Evolutionary conservation across 805 yeast genomes (phyloP), one percentile per base, ranked within the genome.

Genomic region (Candida succiphila): DNA sequence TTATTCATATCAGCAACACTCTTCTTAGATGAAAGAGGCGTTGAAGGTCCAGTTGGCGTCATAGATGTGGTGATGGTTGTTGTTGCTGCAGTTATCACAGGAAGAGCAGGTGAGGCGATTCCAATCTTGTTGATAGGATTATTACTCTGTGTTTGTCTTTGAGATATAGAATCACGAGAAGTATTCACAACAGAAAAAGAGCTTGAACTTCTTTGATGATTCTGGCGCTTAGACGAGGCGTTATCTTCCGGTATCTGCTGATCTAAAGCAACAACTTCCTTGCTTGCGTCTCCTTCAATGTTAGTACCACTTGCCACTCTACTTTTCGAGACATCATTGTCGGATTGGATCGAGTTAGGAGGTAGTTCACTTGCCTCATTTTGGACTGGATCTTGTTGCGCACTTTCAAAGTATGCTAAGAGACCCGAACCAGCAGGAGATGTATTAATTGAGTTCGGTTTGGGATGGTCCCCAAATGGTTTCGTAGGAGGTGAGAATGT

Each of bases 51-150:
- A 2, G 52, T 42, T 7, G 56, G 41, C 3, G 38, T 23, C 21
- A 36, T 19, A 14, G 47, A 43, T 1, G 51, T 43, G 0, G 58
- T 54, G 2, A 48, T 52, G 29, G 49, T 43, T 2, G 61, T 56
- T 2, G 61, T 56, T 13, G 61, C 57, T 27, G 52, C 58, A 2
- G 61, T 56, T 2, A 56, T 54, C 6, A 56, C 54, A 12, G 61
- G 61, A 21, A 56, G 36, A 1, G 61, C 61, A 12, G 60, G 58
- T 1, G 56, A 43, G 1, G 58, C 58, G 7, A 53, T 33, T 20
- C 54, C 43, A 17, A 56, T 42, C 33, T 48, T 45, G 23, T 40
- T 41, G 25, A 51, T 42, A 2, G 60, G 59, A 33, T 55, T 55
- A 36, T 33, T 18, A 36, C 33, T 18, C 31, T 34, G 27, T 37